Evolutionary conservation across 805 yeast genomes (phyloP).

Genomic region (Candida ovalis): DNA sequence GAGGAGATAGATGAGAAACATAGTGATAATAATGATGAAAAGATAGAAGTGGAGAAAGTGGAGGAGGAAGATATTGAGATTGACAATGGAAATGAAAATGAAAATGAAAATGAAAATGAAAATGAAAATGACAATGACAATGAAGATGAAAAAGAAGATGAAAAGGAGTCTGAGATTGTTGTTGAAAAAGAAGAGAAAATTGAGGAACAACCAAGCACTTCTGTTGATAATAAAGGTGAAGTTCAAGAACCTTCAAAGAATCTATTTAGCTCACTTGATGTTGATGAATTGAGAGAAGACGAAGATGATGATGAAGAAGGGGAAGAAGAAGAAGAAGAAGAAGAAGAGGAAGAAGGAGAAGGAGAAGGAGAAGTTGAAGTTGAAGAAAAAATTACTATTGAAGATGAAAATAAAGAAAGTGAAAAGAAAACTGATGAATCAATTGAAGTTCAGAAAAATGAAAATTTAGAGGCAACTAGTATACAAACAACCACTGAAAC

Average conservation of each 20-base stretch:
- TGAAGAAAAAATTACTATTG: neutral
- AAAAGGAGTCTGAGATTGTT: too few relatives aligned
- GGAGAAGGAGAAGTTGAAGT: neutral
- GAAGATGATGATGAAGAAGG: neutral
- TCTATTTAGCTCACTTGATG: neutral
- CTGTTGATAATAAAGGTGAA: neutral
- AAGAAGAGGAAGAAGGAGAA: neutral
- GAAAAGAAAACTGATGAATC: conserved; percentile 28
- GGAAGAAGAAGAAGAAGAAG: neutral
- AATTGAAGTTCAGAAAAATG: conserved; percentile 27
- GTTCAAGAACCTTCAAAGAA: neutral
- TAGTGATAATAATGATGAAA: neutral
- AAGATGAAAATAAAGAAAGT: conserved; percentile 8
- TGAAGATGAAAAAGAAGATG: too few relatives aligned
- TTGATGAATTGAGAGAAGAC: neutral
- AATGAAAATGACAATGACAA: too few relatives aligned
- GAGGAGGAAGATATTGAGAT: neutral
- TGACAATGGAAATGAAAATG: neutral
- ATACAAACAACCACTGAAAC: too few relatives aligned
- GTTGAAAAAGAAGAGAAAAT: too few relatives aligned
- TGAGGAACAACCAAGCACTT: too few relatives aligned
- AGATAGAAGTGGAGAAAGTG: neutral
- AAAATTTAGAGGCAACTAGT: neutral
- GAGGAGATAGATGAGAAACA: neutral
- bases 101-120: too few relatives aligned